Conservation (phyloP, 768 basidiomycete species). For the Hydnum rufescens region DNA sequence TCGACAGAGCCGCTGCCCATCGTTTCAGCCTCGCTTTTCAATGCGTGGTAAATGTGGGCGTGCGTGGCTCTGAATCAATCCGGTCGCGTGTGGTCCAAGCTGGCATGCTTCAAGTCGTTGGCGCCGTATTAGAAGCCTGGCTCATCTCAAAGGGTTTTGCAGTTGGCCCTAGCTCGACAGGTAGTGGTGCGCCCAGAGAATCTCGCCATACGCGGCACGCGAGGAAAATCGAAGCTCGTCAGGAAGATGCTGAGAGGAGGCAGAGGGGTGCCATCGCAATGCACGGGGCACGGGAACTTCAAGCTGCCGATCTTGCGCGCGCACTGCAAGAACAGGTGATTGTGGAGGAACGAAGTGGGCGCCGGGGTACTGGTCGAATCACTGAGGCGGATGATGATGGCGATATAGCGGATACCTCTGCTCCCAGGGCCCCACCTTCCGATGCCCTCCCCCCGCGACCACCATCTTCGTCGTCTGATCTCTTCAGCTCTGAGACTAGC, state of each 20-base stretch:
- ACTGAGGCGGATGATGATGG: conserved; percentile 3
- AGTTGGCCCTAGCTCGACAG: conserved; percentile 59
- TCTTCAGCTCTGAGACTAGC: conserved; percentile 33
- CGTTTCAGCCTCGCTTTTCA: conserved; percentile 89
- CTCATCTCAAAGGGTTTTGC: conserved; percentile 30
- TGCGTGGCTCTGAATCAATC: conserved; percentile 25
- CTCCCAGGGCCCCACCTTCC: not conserved
- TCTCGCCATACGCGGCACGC: conserved; percentile 24
- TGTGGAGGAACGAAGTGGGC: not conserved
- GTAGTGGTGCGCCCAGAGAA: conserved; percentile 54
- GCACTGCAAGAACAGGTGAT: conserved; percentile 26
- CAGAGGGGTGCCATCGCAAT: conserved; percentile 25
- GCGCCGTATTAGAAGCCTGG: conserved; percentile 26
- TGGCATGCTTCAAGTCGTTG: conserved; percentile 26
- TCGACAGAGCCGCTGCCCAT: conserved; percentile 71
- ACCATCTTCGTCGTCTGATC: conserved; percentile 6
- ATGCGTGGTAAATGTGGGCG: conserved; percentile 68
- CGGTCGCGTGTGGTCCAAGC: conserved; percentile 28
- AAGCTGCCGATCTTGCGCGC: conserved; percentile 35
- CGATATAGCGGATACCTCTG: not conserved
- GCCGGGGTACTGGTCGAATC: not conserved
- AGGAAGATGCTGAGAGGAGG: conserved; percentile 23
- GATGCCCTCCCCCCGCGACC: not conserved
- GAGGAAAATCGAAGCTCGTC: not conserved
- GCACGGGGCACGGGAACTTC: conserved; percentile 11